These are phyloP conservation scores for Penicillium palitans DNA, from an alignment of 2,329 filamentous ascomycete genomes.

Conservation along the genomic window DNA sequence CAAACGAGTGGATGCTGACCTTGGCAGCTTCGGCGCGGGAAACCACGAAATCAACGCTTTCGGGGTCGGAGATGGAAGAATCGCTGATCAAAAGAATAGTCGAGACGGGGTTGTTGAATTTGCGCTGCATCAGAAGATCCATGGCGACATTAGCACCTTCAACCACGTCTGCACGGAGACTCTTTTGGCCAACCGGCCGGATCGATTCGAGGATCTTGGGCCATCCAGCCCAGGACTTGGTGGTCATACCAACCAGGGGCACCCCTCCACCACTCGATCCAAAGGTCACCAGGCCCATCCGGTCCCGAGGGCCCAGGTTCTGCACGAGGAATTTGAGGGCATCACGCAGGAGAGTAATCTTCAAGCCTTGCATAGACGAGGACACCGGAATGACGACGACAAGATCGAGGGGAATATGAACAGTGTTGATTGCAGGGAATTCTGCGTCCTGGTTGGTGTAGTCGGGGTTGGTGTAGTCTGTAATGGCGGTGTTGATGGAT, in stretches of 20 bases:
- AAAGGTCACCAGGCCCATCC: constrained; percentile 96
- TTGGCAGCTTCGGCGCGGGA: constrained; percentile 96
- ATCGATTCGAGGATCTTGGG: constrained; percentile 81
- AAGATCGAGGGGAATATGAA: constrained; percentile 91
- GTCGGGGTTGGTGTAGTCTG: constrained; percentile 83
- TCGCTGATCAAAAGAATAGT: constrained; percentile 97
- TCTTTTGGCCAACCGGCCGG: constrained; percentile 93
- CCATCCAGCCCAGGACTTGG: constrained; percentile 93
- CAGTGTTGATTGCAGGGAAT: constrained; percentile 60
- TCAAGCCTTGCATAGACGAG: constrained; percentile 98
- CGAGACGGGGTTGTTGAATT: constrained; percentile 91
- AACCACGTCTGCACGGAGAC: constrained; percentile 90
- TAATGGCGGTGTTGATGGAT: constrained; percentile 83
- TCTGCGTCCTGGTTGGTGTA: constrained; percentile 70
- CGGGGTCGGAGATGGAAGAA: constrained; percentile 87
- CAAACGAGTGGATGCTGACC: constrained; percentile 95
- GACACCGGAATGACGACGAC: constrained; percentile 97
- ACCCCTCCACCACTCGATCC: constrained; percentile 91
- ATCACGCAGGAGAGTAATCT: constrained; percentile 91
- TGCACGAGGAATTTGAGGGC: constrained; percentile 88
- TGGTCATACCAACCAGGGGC: constrained; percentile 96
- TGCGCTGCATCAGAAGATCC: constrained; percentile 97
- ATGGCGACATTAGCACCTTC: constrained; percentile 97
- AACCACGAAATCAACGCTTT: constrained; percentile 96
- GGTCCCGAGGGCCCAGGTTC: constrained; percentile 85